A percentile compares a stretch with the other conserved stretches of the same genome.
These are phyloP conservation scores for Eucalyptus cloeziana DNA, from an alignment of 345 rosid species.

Conservation along the genomic window DNA sequence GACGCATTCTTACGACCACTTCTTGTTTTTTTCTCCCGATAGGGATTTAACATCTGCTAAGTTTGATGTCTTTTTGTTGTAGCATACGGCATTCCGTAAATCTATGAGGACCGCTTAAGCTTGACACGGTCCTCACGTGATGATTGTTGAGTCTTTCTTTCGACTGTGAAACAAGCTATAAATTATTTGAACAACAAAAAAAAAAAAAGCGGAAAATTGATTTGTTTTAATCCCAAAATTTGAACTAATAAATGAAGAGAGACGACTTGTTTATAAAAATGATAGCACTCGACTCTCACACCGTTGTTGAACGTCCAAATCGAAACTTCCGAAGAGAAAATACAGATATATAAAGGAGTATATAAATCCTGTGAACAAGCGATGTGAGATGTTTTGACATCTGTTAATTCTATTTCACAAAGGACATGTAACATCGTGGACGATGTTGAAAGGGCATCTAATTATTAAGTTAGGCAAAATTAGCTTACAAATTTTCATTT, in stretches of 20 bases:
- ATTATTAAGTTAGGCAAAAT: not conserved
- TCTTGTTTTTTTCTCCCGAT: not conserved
- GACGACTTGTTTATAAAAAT: not conserved
- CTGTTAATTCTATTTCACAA: not conserved
- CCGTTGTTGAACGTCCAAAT: fast-evolving
- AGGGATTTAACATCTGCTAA: not conserved
- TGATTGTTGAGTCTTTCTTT: not conserved
- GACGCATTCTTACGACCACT: not conserved
- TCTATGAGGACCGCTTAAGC: not conserved
- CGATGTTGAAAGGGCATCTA: not conserved
- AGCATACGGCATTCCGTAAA: not conserved
- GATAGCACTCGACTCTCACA: fast-evolving
- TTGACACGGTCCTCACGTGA: not conserved
- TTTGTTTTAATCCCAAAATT: not conserved
- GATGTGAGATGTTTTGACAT: not conserved
- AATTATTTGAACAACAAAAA: not conserved
- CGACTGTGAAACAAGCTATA: not conserved
- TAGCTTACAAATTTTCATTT: not conserved
- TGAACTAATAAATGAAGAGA: not conserved
- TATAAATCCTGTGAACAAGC: fast-evolving
- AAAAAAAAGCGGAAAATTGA: not conserved
- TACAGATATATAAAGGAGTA: not conserved
- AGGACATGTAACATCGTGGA: too few species aligned
- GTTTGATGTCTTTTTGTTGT: not conserved
- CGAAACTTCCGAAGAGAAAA: not conserved